phyloP scores from a whole-genome alignment of 345 rosid genomes.

The Combretum micranthum region DNA sequence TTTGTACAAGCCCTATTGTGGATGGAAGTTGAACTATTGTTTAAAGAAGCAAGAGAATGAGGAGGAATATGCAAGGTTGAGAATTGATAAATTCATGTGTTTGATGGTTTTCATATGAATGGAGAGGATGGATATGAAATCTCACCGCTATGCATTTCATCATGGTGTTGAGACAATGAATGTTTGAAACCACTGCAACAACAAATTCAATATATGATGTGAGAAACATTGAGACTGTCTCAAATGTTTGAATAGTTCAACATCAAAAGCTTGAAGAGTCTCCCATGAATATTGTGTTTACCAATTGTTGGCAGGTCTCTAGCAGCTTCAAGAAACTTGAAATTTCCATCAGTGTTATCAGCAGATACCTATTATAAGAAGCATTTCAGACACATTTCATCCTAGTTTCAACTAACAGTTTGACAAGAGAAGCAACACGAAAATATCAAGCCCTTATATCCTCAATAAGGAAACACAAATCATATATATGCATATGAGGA shows the following conservation, averaged over 20 bases:
- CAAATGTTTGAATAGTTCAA: not conserved
- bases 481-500: too few relatives aligned
- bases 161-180: conserved; percentile 73
- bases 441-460: too few relatives aligned
- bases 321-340: conserved; percentile 72
- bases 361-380: conserved; percentile 37
- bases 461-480: too few relatives aligned
- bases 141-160: conserved; percentile 97
- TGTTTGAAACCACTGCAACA: conserved; percentile 69
- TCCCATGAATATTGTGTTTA: conserved; percentile 26
- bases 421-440: too few relatives aligned
- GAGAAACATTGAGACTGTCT: conserved; percentile 11
- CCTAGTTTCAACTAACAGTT: too few relatives aligned
- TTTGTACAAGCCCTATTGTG: too few relatives aligned
- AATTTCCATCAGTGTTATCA: conserved; percentile 33
- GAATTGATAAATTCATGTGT: not conserved
- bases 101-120: not conserved
- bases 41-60: not conserved
- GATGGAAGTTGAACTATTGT: not conserved
- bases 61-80: not conserved
- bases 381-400: not conserved
- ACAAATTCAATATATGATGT: conserved; percentile 8
- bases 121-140: not conserved
- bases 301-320: conserved; percentile 80
- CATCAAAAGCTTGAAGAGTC: not conserved